Evolutionary conservation across 2,329 filamentous ascomycete genomes (phyloP).

Genomic region (Aureobasidium lini): DNA sequence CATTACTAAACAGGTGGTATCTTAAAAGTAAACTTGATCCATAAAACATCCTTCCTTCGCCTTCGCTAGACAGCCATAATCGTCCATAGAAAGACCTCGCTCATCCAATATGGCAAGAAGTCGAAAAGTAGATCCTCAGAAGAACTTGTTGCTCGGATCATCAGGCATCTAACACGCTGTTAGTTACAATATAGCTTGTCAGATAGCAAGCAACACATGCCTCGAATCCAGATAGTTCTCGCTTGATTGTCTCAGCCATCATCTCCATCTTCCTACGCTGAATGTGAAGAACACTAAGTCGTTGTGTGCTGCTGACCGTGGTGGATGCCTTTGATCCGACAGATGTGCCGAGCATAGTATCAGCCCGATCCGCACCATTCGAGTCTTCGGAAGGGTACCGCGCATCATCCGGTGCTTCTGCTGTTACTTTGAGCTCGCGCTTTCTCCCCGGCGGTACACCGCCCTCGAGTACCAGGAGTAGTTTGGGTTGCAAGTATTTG

Average conservation of each 20-base stretch:
- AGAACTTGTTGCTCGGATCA: conserved; percentile 26
- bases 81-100: not conserved
- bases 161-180: conserved; percentile 36
- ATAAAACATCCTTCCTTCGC: not conserved
- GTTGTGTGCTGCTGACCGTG: conserved; percentile 29
- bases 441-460: conserved; percentile 36
- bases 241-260: conserved; percentile 35
- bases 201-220: conserved; percentile 24
- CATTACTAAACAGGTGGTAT: not conserved
- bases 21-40: not conserved
- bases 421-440: conserved; percentile 35
- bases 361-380: not conserved
- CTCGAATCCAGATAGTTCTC: conserved; percentile 39
- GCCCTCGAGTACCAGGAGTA: conserved; percentile 42
- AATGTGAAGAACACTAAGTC: conserved; percentile 36
- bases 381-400: conserved; percentile 28
- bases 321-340: conserved; percentile 22
- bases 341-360: conserved; percentile 12
- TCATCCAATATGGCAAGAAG: not conserved
- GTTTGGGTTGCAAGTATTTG: conserved; percentile 37
- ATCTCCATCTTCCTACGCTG: conserved; percentile 43
- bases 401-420: conserved; percentile 34
- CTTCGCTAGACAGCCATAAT: too few species aligned
- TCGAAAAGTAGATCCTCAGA: conserved; percentile 17
- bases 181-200: not conserved